Evolutionary conservation across 176 grass and related monocot genomes (phyloP), one percentile per base, ranked within the genome.

Genomic region (Avena atlantica): DNA sequence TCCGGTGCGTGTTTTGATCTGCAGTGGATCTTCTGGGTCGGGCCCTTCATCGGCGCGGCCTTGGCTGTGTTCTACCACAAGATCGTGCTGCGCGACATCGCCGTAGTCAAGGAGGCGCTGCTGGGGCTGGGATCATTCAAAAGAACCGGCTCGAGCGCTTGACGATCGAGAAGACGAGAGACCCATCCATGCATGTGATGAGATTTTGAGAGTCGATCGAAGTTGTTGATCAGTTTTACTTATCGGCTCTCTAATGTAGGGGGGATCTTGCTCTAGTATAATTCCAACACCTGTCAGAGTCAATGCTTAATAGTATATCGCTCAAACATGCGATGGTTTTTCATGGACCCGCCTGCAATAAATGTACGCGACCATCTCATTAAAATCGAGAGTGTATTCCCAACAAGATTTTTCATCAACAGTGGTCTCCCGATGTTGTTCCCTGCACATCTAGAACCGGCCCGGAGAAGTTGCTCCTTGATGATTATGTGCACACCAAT

Each of bases 21-120:
- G 83, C 86, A 98, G 96, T 98, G 96, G 96, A 98, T 98, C 40
- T 95, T 98, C 83, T 98, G 93, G 96, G 88, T 89, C 12, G 96
- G 96, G 4, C 96, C 96, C 62, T 40, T 91, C 49, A 8, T 86
- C 12, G 96, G 96, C 42, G 96, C 96, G 24, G 29, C 70, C 9
- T 16, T 47, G 14, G 96, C 96, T 49, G 90, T 93, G 37, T 2
- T 91, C 23, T 98, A 98, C 86, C 86, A 94, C 90, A 85, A 92
- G 78, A 76, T 82, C 48, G 89, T 98, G 80, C 23, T 63, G 21
- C 60, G 60, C 60, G 60, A 63, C 60, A 12, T 63, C 4, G 60
- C 60, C 0, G 21, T 63, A 25, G 60, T 66, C 5, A 66, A 31
- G 63, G 12, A 66, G 13, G 42, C 37, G 42, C 70, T 73, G 42